Base-by-base conservation (phyloP, 352 stramenopile genomes). In the Phytophthora fragariae region DNA sequence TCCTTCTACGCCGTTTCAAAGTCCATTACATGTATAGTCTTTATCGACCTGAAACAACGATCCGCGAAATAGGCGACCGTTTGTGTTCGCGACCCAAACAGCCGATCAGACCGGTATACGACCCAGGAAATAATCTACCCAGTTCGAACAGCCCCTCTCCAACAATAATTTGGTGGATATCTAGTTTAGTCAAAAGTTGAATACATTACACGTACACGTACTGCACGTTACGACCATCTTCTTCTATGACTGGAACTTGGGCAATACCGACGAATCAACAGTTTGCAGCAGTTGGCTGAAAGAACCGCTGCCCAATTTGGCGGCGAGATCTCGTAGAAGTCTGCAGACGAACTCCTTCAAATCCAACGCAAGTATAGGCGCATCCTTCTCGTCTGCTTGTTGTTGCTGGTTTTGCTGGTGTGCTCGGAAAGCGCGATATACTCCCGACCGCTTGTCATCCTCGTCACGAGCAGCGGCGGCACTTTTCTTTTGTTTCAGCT, bases 201-300 rank as follows among this genome's bases (percentile, higher is more conserved):
- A n/a, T 27, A 27, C 24, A 27, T 27, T 27, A 27, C 24, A 27
- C 24, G 24, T 27, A 27, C 24, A 27, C 24, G 24, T 27, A 27
- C 37, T 44, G 37, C 37, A 44, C 37, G 6, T 50, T 21, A 50
- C 6, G 41, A 17, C 15, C 41, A 57, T 12, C 14, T 44, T 57
- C 33, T 52, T 62, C 61, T 81, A 87, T 65, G 70, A 75, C 55
- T 92, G 80, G 27, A 93, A 74, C 47, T 84, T 91, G 58, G 65
- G 75, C 41, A 92, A 35, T 33, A 91, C 85, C 0, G 85, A 88
- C 29, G 73, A 76, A 61, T 92, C 84, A n/a, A 90, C 75, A 24
- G 76, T 84, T 62, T 88, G 72, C 47, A 94, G 35, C 19, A 94
- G 46, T 65, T 88, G 73, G 8, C 80, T 71, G 39, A 94, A 92